These are phyloP conservation scores for Pseudocercospora pini-densiflorae DNA, from an alignment of 2,329 filamentous ascomycete species.

Conservation along the genomic window DNA sequence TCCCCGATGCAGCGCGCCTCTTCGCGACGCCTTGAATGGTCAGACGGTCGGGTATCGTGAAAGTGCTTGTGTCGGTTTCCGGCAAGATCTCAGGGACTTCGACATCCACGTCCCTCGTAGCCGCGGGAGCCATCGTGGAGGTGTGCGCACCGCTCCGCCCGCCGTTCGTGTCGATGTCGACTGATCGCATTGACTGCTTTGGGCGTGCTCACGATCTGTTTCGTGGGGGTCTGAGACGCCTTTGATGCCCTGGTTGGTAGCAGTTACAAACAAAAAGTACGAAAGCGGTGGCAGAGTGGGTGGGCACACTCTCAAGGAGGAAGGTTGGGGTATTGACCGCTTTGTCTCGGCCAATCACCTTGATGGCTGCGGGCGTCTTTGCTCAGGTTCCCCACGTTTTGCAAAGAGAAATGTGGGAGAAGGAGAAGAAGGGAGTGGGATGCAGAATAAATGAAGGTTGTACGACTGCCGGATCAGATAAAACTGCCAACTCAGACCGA, in stretches of 20 bases:
- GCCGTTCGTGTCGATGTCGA: slow-evolving; percentile 3
- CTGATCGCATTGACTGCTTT: slow-evolving; percentile 5
- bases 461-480: not conserved
- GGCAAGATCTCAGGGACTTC: slow-evolving; percentile 46
- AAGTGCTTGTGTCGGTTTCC: slow-evolving; percentile 53
- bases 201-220: slow-evolving; percentile 7
- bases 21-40: slow-evolving; percentile 69
- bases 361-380: slow-evolving; percentile 17
- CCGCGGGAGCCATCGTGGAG: slow-evolving; percentile 40
- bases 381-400: slow-evolving; percentile 10
- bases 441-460: slow-evolving; percentile 15
- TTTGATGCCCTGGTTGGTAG: slow-evolving; percentile 4
- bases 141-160: slow-evolving; percentile 12
- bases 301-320: slow-evolving; percentile 14
- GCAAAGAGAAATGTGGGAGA: not conserved
- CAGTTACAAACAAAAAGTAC: slow-evolving; percentile 14
- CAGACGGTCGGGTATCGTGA: slow-evolving; percentile 56
- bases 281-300: slow-evolving; percentile 17
- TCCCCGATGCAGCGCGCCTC: slow-evolving; percentile 72
- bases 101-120: slow-evolving; percentile 32
- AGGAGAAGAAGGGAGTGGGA: slow-evolving; percentile 20
- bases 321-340: slow-evolving; percentile 17
- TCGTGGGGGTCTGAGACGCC: not conserved
- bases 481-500: not conserved
- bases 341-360: slow-evolving; percentile 24